These are phyloP conservation scores for Escovopsis sp. DNA, from an alignment of 2,329 filamentous ascomycete species.

Conservation along the genomic window DNA sequence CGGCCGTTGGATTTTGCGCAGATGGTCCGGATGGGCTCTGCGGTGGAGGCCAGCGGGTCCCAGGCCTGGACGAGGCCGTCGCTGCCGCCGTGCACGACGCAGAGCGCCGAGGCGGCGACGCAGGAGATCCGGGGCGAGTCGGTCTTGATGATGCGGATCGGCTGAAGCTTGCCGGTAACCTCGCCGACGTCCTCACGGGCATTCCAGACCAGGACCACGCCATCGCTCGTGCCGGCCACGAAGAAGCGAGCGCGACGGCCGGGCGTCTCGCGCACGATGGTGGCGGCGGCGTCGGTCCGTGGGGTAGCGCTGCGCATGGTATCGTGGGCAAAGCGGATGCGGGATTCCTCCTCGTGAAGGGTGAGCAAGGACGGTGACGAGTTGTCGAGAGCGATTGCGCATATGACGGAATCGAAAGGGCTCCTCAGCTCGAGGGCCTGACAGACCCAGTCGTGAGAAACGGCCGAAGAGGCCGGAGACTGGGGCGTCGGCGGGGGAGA, in stretches of 20 bases:
- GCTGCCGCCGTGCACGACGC: conserved; percentile 82
- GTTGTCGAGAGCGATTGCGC: conserved; percentile 54
- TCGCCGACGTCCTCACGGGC: conserved; percentile 42
- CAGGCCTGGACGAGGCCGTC: conserved; percentile 92
- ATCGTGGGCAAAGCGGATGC: conserved; percentile 21
- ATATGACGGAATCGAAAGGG: conserved; percentile 45
- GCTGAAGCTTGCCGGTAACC: conserved; percentile 34
- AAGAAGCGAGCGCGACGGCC: conserved; percentile 72
- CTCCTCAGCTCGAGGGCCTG: conserved; percentile 34
- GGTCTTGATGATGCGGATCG: conserved; percentile 72
- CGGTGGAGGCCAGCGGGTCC: conserved; percentile 78
- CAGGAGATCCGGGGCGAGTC: conserved; percentile 79
- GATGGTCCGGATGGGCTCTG: conserved; percentile 67
- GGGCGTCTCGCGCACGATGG: conserved; percentile 47
- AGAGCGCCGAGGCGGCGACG: conserved; percentile 68
- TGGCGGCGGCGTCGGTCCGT: conserved; percentile 22
- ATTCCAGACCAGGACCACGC: conserved; percentile 73
- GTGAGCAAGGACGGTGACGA: conserved; percentile 60
- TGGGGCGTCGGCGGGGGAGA: conserved; percentile 11
- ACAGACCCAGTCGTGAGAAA: conserved; percentile 16
- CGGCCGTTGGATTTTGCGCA: conserved; percentile 73
- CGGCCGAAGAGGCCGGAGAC: conserved; percentile 7
- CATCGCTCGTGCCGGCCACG: conserved; percentile 64
- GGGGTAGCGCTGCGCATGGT: conserved; percentile 30
- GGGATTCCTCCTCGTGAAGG: conserved; percentile 60